Evolutionary conservation across 306 rosid species (phyloP).

Genomic region (Corylus americana): DNA sequence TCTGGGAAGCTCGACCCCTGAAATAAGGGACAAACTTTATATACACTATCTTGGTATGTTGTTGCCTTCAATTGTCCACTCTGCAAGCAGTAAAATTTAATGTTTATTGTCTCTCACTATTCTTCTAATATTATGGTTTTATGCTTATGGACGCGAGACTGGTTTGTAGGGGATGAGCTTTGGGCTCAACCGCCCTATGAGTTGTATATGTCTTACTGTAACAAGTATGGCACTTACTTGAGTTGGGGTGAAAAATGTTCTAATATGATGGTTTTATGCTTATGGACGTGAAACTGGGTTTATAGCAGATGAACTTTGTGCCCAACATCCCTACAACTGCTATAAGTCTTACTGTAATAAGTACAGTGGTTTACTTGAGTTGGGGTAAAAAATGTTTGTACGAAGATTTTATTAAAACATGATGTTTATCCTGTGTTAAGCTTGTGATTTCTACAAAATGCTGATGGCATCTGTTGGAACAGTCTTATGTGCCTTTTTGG

Average conservation of each 20-base stretch:
- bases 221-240: background rate
- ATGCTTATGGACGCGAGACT: conserved; percentile 2
- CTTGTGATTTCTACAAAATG: background rate
- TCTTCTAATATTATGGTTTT: conserved; percentile 5
- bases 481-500: conserved; percentile 1
- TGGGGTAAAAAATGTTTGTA: background rate
- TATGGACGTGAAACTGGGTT: background rate
- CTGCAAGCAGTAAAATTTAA: conserved; percentile 12
- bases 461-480: background rate
- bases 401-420: background rate
- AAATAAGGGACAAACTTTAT: conserved; percentile 45
- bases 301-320: too few relatives aligned
- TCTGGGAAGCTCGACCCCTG: conserved; percentile 44
- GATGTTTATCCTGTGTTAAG: background rate
- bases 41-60: conserved; percentile 85
- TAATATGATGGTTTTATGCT: background rate
- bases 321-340: background rate
- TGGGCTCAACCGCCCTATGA: background rate
- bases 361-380: background rate
- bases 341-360: background rate
- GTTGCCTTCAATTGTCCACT: conserved; percentile 23
- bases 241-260: background rate
- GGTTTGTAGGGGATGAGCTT: background rate
- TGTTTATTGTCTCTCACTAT: conserved; percentile 7
- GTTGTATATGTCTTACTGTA: background rate